Evolutionary conservation across 1,284 basidiomycete species (phyloP).

Genomic region (Earliella scabrosa): DNA sequence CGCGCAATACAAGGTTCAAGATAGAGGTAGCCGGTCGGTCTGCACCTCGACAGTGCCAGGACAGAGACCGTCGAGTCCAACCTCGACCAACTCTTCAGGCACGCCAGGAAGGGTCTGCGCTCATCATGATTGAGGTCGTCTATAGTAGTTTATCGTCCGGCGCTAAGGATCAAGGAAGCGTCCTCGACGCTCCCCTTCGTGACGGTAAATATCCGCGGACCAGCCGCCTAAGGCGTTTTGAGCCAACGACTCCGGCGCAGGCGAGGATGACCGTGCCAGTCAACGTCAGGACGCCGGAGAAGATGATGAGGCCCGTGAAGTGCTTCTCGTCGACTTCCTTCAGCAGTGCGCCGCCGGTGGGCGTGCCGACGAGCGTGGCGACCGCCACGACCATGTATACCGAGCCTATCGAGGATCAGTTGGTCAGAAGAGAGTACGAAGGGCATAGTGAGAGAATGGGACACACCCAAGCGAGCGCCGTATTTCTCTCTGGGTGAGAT

Average conservation of each 20-base stretch:
- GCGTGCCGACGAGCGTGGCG: conserved; percentile 34
- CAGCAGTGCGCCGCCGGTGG: conserved; percentile 39
- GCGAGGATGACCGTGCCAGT: conserved; percentile 21
- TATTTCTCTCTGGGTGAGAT: conserved; percentile 46
- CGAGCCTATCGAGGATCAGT: conserved; percentile 22
- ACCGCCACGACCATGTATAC: conserved; percentile 34
- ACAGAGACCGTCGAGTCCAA: no score
- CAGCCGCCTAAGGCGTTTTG: background rate
- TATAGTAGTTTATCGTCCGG: no score
- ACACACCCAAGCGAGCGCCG: conserved; percentile 34
- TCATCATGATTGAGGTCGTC: no score
- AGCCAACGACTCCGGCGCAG: conserved; percentile 16
- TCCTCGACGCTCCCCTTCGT: background rate
- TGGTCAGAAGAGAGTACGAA: background rate
- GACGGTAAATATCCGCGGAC: background rate
- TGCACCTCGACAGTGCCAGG: no score
- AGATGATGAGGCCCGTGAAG: conserved; percentile 37
- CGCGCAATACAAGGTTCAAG: no score
- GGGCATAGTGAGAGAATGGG: background rate
- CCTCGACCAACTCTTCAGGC: no score
- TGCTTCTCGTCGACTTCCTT: conserved; percentile 27
- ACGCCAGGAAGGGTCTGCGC: no score
- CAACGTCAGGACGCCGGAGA: conserved; percentile 31
- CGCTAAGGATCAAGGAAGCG: no score
- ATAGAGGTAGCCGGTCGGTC: no score